Base-by-base conservation (phyloP, 1,284 basidiomycete species). In the Cryptococcus jaspeensis region DNA sequence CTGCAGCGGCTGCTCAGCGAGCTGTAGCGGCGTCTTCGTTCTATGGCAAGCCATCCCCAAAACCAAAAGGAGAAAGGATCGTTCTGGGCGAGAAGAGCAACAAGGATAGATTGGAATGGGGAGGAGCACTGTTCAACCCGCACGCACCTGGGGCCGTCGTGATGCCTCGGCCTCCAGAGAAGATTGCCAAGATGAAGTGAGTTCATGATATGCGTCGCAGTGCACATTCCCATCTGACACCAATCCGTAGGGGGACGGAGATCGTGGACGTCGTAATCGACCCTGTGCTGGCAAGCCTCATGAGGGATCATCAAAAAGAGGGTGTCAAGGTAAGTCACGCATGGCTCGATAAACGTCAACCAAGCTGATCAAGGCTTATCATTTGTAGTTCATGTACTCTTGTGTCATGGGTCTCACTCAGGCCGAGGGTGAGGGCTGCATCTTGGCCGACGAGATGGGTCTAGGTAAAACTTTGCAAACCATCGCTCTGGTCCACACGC, bases 371-470 rank as follows among this genome's bases (percentile, higher is more conserved):
- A 11, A 5, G 12, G 32, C 7, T 25, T 7, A 44, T 42, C 28
- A 5, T 6, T n/a, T 44, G 38, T 58, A 86, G 72, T 99, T 99
- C 75, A 81, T 99, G 81, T 99, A 99, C 73, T 91, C 95, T 73
- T 90, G 89, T 64, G 89, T 95, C 20, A 97, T 97, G 91, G 94
- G 94, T 8, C 81, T 98, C 74, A 84, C 89, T 35, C 89, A 87
- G 65, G 87, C 90, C 59, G 90, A 93, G 36, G 80, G 79, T 1
- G 70, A 91, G 64, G 96, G 96, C 1, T 95, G 91, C 67, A 98
- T 99, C 61, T 82, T 99, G 28, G 96, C 95, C 1, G 96, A 99
- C 75, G 95, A 99, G 60, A 94, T 92, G 92, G 92, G 93, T 46
- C 84, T 96, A 54, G 93, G 93, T 16, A 97, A 97, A 79, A 96